A percentile compares a stretch with the other conserved stretches of the same genome.
phyloP scores from a whole-genome alignment of 163 green algal genomes.

The Volvox carteri region DNA sequence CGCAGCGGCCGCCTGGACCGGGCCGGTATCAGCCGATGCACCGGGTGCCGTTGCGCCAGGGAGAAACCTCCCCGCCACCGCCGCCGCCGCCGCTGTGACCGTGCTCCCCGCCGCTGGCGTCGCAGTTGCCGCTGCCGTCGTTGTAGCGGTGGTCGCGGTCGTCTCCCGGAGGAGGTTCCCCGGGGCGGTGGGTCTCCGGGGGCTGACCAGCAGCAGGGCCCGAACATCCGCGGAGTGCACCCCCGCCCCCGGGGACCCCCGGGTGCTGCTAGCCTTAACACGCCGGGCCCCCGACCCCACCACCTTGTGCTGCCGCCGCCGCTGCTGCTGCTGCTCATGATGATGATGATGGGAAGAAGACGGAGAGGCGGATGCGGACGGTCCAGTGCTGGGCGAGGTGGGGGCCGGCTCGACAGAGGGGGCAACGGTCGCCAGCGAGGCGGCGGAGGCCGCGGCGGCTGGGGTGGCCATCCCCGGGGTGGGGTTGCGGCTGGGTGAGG shows the following conservation, averaged over 20 bases:
- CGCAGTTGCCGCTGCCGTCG: no score
- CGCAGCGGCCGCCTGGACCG: no score
- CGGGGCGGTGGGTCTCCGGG: no score
- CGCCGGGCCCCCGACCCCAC: not conserved
- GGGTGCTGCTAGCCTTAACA: not conserved
- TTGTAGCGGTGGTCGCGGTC: no score
- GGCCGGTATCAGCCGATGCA: no score
- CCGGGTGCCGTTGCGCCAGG: no score
- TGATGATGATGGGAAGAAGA: no score
- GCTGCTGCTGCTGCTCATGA: no score
- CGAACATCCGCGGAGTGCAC: not conserved
- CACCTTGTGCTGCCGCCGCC: not conserved
- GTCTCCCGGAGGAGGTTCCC: no score
- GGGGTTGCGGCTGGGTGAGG: not conserved
- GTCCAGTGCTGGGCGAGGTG: not conserved
- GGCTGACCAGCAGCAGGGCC: slow-evolving; percentile 16
- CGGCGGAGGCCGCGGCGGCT: not conserved
- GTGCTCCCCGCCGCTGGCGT: no score
- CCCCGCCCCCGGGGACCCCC: not conserved
- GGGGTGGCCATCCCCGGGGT: not conserved
- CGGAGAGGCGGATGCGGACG: not conserved
- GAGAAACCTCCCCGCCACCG: not conserved
- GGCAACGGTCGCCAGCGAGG: no score
- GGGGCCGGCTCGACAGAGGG: not conserved
- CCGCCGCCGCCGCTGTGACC: not conserved